Evolutionary conservation across 2,329 filamentous ascomycete genomes (phyloP).

Genomic region (Ascochyta koolunga): DNA sequence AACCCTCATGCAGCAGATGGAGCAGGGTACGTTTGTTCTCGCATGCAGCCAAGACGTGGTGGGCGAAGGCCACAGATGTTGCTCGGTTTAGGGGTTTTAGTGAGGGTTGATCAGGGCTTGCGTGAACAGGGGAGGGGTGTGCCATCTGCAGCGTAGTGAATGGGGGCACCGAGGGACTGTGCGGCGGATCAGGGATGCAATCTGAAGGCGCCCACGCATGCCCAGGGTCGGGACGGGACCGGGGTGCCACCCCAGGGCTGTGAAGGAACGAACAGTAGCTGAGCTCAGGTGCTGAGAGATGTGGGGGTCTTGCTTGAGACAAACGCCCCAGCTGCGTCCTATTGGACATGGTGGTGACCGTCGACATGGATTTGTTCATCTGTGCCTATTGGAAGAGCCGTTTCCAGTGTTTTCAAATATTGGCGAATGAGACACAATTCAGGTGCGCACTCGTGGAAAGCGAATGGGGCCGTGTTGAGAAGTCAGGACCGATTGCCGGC

Average conservation of each 20-base stretch:
- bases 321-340: constrained; percentile 32
- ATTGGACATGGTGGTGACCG: constrained; percentile 28
- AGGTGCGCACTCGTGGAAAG: neutral
- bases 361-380: constrained; percentile 12
- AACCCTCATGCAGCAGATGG: constrained; percentile 40
- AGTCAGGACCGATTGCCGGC: constrained; percentile 1
- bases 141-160: constrained; percentile 25
- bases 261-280: constrained; percentile 32
- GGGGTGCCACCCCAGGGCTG: constrained; percentile 31
- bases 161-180: constrained; percentile 31
- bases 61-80: constrained; percentile 29
- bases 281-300: constrained; percentile 39
- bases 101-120: constrained; percentile 33
- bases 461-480: neutral
- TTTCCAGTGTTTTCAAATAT: neutral
- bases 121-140: constrained; percentile 26
- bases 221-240: constrained; percentile 33
- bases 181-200: constrained; percentile 37
- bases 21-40: constrained; percentile 39
- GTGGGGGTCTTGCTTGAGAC: constrained; percentile 38
- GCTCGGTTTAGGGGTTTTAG: constrained; percentile 42
- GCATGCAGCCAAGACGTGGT: constrained; percentile 45
- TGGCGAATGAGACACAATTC: constrained; percentile 3
- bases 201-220: constrained; percentile 31
- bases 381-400: constrained; percentile 16